These are phyloP conservation scores for Juglanconis oblonga DNA, from an alignment of 2,329 filamentous ascomycete genomes.

Conservation along the genomic window DNA sequence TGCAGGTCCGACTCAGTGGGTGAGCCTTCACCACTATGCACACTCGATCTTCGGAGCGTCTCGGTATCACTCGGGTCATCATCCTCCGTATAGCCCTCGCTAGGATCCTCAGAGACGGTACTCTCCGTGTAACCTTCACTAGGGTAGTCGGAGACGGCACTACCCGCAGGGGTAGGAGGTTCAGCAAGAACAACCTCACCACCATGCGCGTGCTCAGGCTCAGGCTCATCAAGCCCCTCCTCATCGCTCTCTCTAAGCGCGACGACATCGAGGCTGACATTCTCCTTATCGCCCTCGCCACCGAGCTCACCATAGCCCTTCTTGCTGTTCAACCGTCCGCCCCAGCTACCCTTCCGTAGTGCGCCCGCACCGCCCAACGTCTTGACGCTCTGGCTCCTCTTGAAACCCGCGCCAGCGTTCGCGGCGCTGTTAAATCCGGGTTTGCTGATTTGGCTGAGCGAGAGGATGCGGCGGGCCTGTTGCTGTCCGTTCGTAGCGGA, in stretches of 20 bases:
- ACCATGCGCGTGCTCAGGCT: constrained; percentile 23
- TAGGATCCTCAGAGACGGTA: constrained; percentile 4
- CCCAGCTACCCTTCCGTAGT: constrained; percentile 69
- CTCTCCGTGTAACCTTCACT: constrained; percentile 3
- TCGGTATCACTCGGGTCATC: constrained; percentile 48
- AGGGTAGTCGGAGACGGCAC: background rate
- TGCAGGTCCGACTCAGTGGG: constrained; percentile 7
- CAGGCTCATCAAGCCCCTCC: constrained; percentile 38
- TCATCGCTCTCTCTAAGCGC: constrained; percentile 57
- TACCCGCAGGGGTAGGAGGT: constrained; percentile 18
- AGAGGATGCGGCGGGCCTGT: constrained; percentile 74
- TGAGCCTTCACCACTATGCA: constrained; percentile 10
- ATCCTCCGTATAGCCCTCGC: constrained; percentile 3
- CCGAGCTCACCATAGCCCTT: constrained; percentile 56
- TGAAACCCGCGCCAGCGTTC: constrained; percentile 60
- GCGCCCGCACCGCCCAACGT: constrained; percentile 48
- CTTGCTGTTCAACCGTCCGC: constrained; percentile 38
- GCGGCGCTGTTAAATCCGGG: constrained; percentile 8
- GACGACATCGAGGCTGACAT: constrained; percentile 30
- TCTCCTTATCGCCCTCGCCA: constrained; percentile 49
- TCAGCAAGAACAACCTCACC: constrained; percentile 17
- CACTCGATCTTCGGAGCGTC: constrained; percentile 46
- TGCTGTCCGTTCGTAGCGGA: constrained; percentile 26
- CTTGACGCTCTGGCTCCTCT: constrained; percentile 76
- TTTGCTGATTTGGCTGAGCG: constrained; percentile 86